Evolutionary conservation across 495 filamentous ascomycete species (phyloP), one percentile per base, ranked within the genome.

Genomic region (Penicillium longicatenatum): DNA sequence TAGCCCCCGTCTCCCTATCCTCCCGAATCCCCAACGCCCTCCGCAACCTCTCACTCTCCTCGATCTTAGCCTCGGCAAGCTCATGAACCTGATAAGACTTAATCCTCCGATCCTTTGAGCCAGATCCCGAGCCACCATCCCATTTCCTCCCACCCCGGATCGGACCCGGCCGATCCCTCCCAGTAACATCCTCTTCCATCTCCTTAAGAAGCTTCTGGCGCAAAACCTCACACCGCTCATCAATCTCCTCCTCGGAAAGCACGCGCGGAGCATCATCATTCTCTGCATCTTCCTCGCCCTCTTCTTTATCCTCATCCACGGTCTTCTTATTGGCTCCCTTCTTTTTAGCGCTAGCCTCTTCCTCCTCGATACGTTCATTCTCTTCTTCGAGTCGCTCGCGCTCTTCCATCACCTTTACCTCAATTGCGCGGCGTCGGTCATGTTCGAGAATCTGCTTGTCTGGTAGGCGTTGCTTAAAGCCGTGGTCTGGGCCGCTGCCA

Each of bases 41-140:
- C 58, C 93, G 75, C 68, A 98, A 77, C 72, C 89, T 79, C 79
- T 97, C 92, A 70, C 87, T 96, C 82, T 99, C 93, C 70, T 89
- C 87, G 67, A 96, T 93, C 85, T 99, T 99, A 52, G 93, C 93
- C 69, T 92, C 88, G 22, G 94, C 94, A 64, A 96, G 74, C 75
- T 98, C 93, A 82, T 99, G 94, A 22, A 98, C 93, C 73, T 97
- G 91, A 77, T 98, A 92, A 56, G 84, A 77, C 75, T 97, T 99
- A 45, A 97, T 81, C 63, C 75, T 80, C 62, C 73, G 76, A 69
- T 73, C 75, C 37, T 20, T 54, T 16, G 20, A 9, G 30, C n/a
- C 48, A 51, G 30, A 35, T 6, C 48, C 29, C 30, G 22, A 17
- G n/a, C 29, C 29, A 49, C 12, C 16, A 46, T 37, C 49, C 49